Conservation (phyloP, 2,329 filamentous ascomycete genomes). For the Venturiaceae sp. region DNA sequence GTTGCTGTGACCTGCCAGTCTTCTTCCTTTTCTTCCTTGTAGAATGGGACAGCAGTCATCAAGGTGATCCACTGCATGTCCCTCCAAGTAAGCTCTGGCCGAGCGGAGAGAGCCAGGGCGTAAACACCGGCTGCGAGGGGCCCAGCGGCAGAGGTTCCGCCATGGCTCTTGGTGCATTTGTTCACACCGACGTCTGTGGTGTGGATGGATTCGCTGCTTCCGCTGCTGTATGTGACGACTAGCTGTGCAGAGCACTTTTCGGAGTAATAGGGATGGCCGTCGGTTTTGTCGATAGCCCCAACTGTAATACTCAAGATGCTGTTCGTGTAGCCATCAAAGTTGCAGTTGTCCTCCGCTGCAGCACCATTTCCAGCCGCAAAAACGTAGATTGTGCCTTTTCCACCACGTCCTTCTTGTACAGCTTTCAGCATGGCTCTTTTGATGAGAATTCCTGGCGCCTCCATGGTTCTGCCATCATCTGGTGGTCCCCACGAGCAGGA, state of each 20-base stretch:
- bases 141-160: slow-evolving; percentile 90
- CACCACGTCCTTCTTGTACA: slow-evolving; percentile 74
- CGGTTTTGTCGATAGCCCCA: slow-evolving; percentile 79
- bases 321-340: slow-evolving; percentile 98
- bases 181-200: slow-evolving; percentile 89
- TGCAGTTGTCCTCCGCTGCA: slow-evolving; percentile 83
- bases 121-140: slow-evolving; percentile 88
- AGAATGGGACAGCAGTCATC: slow-evolving; percentile 69
- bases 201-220: slow-evolving; percentile 79
- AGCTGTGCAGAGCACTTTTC: slow-evolving; percentile 93
- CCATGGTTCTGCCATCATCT: slow-evolving; percentile 90
- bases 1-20: slow-evolving; percentile 76
- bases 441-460: slow-evolving; percentile 82
- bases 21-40: slow-evolving; percentile 42
- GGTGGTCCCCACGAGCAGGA: slow-evolving; percentile 98
- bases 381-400: slow-evolving; percentile 85
- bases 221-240: slow-evolving; percentile 94
- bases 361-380: slow-evolving; percentile 97
- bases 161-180: slow-evolving; percentile 71
- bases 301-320: slow-evolving; percentile 98
- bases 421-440: slow-evolving; percentile 85
- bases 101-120: slow-evolving; percentile 73
- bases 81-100: slow-evolving; percentile 84
- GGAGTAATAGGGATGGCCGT: slow-evolving; percentile 89
- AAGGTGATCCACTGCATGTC: slow-evolving; percentile 89